Evolutionary conservation across 1,139 yeast genomes (phyloP), one percentile per base, ranked within the genome.

Genomic region (Debaryomyces subglobosus): DNA sequence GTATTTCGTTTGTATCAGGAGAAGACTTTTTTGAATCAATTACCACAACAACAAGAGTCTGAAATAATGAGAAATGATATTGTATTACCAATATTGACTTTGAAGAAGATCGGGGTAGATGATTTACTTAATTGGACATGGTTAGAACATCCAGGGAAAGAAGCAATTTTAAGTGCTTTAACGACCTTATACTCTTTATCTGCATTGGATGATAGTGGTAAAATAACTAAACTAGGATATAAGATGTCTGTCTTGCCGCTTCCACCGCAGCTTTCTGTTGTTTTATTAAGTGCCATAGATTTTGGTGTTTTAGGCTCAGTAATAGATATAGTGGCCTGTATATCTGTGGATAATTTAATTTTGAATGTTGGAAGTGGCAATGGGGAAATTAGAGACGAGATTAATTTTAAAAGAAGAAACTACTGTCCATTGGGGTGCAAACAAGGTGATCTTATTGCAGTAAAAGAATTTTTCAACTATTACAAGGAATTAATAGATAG

Each of bases 201-300:
- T 2, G 98, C 99, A 0, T 72, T 94, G 45, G 83, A 89, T 62
- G 89, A 86, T 56, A 59, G 66, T 1, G 98, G 98, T 0, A 71
- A 79, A 29, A 84, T 94, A 51, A 94, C 98, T 0, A 66, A 75
- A 1, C 68, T 89, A 37, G 99, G 99, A 15, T 73, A 76, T 48
- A 82, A 88, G 59, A 91, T 94, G 96, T 91, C 96, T 0, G 78
- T 89, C 7, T 73, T 94, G 51, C 99, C 99, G 0, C 78, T 95
- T 21, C 86, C 92, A 13, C 99, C 99, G 0, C 95, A 89, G 59
- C 74, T 95, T 37, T 89, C 97, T n/a, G 91, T 90, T 0, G 97
- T 91, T 9, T 74, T 92, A 47, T 74, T 92, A 43, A 78, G 80
- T 34, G 96, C 97, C 0, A 71, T 78, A 51, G 83, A 81, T 43